Evolutionary conservation across 495 filamentous ascomycete genomes (phyloP), one percentile per base, ranked within the genome.

Genomic region (Aspergillus cavernicola): DNA sequence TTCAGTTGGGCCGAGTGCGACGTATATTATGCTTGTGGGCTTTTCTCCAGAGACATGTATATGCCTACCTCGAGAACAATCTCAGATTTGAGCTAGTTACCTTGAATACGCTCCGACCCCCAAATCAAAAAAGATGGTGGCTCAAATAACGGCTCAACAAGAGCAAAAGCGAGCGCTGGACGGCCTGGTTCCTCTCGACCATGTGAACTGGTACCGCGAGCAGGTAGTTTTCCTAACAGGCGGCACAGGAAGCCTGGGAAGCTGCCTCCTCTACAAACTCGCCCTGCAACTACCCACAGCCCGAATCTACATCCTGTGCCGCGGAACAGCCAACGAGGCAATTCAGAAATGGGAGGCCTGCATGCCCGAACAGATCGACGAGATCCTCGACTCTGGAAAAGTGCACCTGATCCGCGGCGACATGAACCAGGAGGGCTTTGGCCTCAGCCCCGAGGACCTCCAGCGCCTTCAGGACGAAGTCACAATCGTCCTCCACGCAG

Each of bases 191-290:
- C n/a, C n/a, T n/a, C n/a, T n/a, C n/a, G n/a, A n/a, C n/a, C n/a
- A n/a, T n/a, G n/a, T n/a, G n/a, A n/a, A n/a, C n/a, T n/a, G n/a
- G n/a, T n/a, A n/a, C n/a, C n/a, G n/a, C n/a, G n/a, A n/a, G n/a
- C n/a, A 63, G 19, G 58, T 61, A 23, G 44, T 66, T 9, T 51
- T 66, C 20, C 58, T 66, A 1, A 61, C 60, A 7, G 63, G 63
- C 8, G 60, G 32, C 4, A 66, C 60, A 6, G 63, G 63, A 1
- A 52, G 49, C 13, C 47, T 66, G 6, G 63, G 63, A 0, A 56
- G 50, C 1, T 66, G 63, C 35, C 26, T 66, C 10, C 31, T 66
- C 9, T 66, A 60, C 42, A 66, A 66, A 42, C 53, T 63, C 5
- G 40, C 58, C 0, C 32, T 58, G 10, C 58, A 61, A 18, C 28